Evolutionary conservation across 2,329 filamentous ascomycete species (phyloP), one percentile per base, ranked within the genome.

Genomic region (Trichoderma polysporum): DNA sequence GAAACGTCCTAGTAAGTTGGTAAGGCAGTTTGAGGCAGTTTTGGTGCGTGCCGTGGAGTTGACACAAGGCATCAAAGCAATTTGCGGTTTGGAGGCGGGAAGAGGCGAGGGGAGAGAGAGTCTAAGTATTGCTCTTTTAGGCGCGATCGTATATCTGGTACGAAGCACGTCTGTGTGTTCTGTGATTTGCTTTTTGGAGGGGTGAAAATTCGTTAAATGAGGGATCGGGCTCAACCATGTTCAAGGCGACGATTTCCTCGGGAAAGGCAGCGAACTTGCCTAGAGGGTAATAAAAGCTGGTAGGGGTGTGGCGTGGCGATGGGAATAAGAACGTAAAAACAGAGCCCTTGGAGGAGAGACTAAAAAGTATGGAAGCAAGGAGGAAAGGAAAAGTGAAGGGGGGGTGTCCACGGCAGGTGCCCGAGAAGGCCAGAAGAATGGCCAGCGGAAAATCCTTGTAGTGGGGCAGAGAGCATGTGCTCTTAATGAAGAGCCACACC

Each of bases 401-500:
- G 29, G 62, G 33, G 52, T 65, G 53, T 35, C 60, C 17, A 31
- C 53, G 53, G 62, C 53, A 45, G 53, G 47, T 58, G 52, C 39
- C 62, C 62, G 62, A 65, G 53, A 65, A 57, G 50, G 5, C 39
- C 10, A 39, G 61, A 64, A 56, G 41, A 57, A 62, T 19, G 17
- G 33, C 45, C 41, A 62, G 59, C 45, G 33, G 41, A 50, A n/a
- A 41, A 37, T 65, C 52, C 62, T 50, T 22, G 62, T 19, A 29
- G 50, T 65, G 52, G 53, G 41, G 52, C 53, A 6, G 27, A 57
- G 52, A 47, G 62, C 62, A 65, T 65, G 62, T 65, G 53, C 60
- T 54, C 37, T 63, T 63, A 17, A 63, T 63, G 60, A 63, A 63
- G 60, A 63, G 50, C 60, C 60, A 63, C 60, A 49, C 60, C 60